These are phyloP conservation scores for Kwoniella mangroviensis DNA, from an alignment of 768 basidiomycete genomes.

Conservation along the genomic window DNA sequence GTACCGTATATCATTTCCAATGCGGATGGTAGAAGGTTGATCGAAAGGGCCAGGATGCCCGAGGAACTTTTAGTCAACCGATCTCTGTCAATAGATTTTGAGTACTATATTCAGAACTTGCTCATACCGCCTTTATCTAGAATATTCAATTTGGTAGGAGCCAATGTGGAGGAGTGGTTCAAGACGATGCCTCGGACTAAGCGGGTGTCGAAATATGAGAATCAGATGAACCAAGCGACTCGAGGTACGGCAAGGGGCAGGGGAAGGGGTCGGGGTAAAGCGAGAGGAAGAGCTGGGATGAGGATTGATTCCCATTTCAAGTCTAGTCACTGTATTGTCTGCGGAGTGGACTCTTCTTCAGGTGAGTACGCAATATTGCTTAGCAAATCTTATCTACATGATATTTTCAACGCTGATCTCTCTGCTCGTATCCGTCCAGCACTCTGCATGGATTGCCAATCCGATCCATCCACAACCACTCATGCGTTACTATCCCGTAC, in stretches of 20 bases:
- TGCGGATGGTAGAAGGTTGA: conserved; percentile 68
- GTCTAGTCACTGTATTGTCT: conserved; percentile 72
- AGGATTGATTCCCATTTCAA: conserved; percentile 78
- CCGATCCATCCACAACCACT: conserved; percentile 64
- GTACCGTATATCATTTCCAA: conserved; percentile 83
- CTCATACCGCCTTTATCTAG: conserved; percentile 88
- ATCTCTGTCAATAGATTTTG: conserved; percentile 75
- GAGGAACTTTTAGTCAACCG: conserved; percentile 68
- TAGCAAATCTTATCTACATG: no score
- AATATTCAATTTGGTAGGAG: conserved; percentile 88
- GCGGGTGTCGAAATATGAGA: conserved; percentile 57
- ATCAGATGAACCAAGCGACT: conserved; percentile 32
- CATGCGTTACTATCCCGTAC: conserved; percentile 66
- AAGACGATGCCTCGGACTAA: conserved; percentile 77
- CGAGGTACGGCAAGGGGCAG: conserved; percentile 18
- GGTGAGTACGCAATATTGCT: no score
- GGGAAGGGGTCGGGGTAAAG: conserved; percentile 50
- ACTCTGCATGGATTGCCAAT: conserved; percentile 70
- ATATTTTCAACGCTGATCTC: no score
- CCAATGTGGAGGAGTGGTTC: conserved; percentile 84
- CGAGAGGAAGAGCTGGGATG: conserved; percentile 31
- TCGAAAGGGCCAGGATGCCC: conserved; percentile 76
- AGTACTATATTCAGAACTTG: conserved; percentile 84
- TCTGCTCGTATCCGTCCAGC: no score
- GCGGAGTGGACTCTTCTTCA: conserved; percentile 65